Conservation (phyloP, 169 alveolate genomes). For the Theileria sp. region DNA sequence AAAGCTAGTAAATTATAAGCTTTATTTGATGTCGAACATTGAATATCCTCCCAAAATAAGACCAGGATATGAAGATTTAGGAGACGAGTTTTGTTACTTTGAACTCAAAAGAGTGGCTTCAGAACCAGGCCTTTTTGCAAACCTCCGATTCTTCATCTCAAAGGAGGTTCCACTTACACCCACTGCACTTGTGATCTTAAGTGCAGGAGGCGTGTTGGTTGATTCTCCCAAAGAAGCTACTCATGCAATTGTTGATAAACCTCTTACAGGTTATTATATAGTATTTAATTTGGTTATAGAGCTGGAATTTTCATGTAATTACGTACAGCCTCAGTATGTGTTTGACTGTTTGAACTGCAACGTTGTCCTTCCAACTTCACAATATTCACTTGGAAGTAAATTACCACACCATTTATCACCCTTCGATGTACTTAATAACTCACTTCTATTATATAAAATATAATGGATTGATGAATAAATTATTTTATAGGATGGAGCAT, state of each 20-base stretch:
- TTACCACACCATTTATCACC: constrained; percentile 96
- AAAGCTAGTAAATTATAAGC: constrained; percentile 62
- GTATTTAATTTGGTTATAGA: constrained; percentile 28
- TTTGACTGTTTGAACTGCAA: constrained; percentile 88
- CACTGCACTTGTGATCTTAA: constrained; percentile 82
- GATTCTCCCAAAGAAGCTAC: constrained; percentile 81
- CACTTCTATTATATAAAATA: background rate
- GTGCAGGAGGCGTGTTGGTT: constrained; percentile 86
- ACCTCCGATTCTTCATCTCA: constrained; percentile 81
- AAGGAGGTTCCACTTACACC: constrained; percentile 92
- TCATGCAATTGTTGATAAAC: constrained; percentile 89
- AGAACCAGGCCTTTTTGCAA: constrained; percentile 78
- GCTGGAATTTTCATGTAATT: constrained; percentile 55
- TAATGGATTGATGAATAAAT: background rate
- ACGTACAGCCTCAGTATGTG: constrained; percentile 94
- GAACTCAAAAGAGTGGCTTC: constrained; percentile 26
- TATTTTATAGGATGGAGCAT: constrained; percentile 31
- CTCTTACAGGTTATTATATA: constrained; percentile 58
- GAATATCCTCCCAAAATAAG: constrained; percentile 55
- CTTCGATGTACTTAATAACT: constrained; percentile 67
- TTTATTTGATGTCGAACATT: constrained; percentile 57
- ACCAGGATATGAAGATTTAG: constrained; percentile 36
- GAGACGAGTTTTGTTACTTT: constrained; percentile 35
- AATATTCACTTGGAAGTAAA: constrained; percentile 87
- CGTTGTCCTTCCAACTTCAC: constrained; percentile 82